Conservation (phyloP, 2,329 filamentous ascomycete genomes). For the Neopestalotiopsis clavispora region DNA sequence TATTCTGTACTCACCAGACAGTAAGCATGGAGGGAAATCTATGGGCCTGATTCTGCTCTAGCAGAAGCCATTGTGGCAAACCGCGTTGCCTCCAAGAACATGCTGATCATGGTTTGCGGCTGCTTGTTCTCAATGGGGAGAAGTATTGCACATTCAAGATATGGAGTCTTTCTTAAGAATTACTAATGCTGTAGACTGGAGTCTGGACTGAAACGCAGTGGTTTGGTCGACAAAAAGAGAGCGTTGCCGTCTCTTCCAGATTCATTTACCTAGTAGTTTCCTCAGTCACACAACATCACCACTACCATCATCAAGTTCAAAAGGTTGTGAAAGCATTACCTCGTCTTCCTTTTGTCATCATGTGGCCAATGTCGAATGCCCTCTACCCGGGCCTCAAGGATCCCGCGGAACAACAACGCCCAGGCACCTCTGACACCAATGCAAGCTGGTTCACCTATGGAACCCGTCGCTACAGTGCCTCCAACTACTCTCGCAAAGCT, state of each 20-base stretch:
- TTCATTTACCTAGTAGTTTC: not conserved
- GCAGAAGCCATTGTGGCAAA: not conserved
- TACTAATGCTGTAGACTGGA: not conserved
- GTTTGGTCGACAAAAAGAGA: conserved; percentile 7
- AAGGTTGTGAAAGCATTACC: not conserved
- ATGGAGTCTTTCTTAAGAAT: not conserved
- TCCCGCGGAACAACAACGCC: conserved; percentile 4
- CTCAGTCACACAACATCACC: not conserved
- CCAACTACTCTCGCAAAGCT: conserved; percentile 10
- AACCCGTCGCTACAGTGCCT: conserved; percentile 11
- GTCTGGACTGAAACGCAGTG: not conserved
- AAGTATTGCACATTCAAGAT: not conserved
- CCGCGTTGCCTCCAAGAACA: not conserved
- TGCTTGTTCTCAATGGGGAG: not conserved
- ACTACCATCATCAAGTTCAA: not conserved
- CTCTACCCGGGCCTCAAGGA: conserved; percentile 17
- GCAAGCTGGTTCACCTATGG: conserved; percentile 11
- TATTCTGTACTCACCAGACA: not conserved
- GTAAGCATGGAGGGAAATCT: not conserved
- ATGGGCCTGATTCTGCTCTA: not conserved
- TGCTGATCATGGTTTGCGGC: not conserved
- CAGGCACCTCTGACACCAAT: conserved; percentile 7
- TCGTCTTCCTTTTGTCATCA: not conserved
- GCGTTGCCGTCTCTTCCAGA: not conserved
- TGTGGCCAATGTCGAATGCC: conserved; percentile 20